Evolutionary conservation across 495 filamentous ascomycete species (phyloP), one percentile per base, ranked within the genome.

Genomic region (Apiosordaria backusii): DNA sequence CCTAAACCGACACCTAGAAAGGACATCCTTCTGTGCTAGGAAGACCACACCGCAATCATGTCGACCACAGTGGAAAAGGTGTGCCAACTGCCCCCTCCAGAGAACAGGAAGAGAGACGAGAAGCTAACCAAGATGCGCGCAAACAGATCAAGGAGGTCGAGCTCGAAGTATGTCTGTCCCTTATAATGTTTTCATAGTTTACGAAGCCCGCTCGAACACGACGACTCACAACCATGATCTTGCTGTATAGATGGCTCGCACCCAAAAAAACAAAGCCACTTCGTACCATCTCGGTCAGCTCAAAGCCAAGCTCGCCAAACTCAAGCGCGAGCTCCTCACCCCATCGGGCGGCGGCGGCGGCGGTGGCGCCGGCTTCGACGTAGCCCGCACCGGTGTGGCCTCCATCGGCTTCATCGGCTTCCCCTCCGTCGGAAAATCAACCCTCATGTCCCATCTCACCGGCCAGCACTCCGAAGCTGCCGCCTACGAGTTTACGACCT

Each of bases 191-290:
- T 3, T 18, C 19, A 23, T 21, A 55, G n/a, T 7, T 23, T 23
- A 21, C 52, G 50, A 13, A 50, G 6, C 40, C 40, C 50, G 5
- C 50, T 4, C 29, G 61, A 64, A 61, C 27, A 60, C 61, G 61
- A 25, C 35, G 71, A 64, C 71, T 73, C 64, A 70, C 69, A 23
- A 10, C 40, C 25, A 55, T 68, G 19, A 59, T 15, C 63, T 6
- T n/a, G 9, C 54, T 64, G 62, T 57, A 68, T 68, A 92, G 88
- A 96, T 96, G 93, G 92, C 92, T 79, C 86, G 86, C 78, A 98
- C 93, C 72, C 95, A 98, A 77, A 98, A 97, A 81, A 98, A 98
- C 79, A 98, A 99, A 81, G 91, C 92, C 50, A 99, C 95, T 16
- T 93, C 93, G 35, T 99, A 88, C 71, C 86, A 88, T 77, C 73